Base-by-base conservation (phyloP, 1,284 basidiomycete species). In the Salmacisia buchloeana region DNA sequence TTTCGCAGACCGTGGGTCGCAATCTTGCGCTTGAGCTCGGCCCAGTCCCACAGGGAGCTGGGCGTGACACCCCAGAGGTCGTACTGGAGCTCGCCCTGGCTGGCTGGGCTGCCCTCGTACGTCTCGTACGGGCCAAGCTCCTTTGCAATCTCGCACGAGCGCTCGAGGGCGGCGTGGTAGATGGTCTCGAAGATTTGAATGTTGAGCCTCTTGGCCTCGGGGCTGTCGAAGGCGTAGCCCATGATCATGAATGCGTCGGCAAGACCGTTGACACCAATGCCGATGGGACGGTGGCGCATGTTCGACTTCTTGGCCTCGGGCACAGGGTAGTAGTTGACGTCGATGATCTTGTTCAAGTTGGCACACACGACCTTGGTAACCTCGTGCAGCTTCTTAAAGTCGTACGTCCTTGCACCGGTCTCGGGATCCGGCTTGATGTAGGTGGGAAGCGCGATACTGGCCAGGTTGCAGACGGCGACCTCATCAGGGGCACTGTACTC, bases 171-270 rank as follows among this genome's bases (percentile, higher is more conserved):
- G 56, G 87, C 96, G 77, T 99, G 92, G 81, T 98, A 99, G 80
- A 99, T 97, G 29, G 96, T 99, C 85, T 98, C 96, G 79, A 97
- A 97, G 81, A 99, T 97, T 82, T 96, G 87, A 69, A 89, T 84
- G 83, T 99, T 98, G 72, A 99, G 87, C 73, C 87, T 83, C 73
- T 89, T 88, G 33, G 94, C 96, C 66, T 88, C 89, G 23, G 85
- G 85, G 10, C 91, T 94, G 76, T 98, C 94, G 81, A 98, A 98
- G 0, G 96, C 91, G 85, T 97, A 87, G 69, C 90, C 91, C 41
- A 99, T 86, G 56, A 90, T 89, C 93, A 97, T 97, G 85, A 99
- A 99, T 1, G 94, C 86, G 77, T 99, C 96, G 15, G 96, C 96
- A 52, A 99, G 88, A 82, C 96, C 96, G 81, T 99, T 92, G 65